Evolutionary conservation across 78 protist species (phyloP).

Genomic region (Dictyostelium brefeldianum): DNA sequence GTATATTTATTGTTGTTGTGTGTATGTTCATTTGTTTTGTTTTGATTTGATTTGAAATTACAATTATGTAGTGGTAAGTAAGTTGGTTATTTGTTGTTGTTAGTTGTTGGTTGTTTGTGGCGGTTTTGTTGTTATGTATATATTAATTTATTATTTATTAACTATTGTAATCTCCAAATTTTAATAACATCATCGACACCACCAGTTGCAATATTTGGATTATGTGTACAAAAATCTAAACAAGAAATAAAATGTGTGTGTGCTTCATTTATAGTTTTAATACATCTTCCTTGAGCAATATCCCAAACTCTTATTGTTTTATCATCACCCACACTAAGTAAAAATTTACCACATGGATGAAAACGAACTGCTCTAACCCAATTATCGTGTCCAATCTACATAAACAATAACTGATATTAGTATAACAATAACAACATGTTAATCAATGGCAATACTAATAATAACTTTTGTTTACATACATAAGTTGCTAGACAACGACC

Average conservation of each 20-base stretch:
- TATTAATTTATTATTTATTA: neutral
- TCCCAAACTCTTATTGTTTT: conserved; percentile 91
- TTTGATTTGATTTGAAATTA: neutral
- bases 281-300: conserved; percentile 82
- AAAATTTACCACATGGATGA: conserved; percentile 84
- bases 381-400: conserved; percentile 81
- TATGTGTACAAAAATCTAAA: conserved; percentile 76
- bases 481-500: conserved; percentile 83
- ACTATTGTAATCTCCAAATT: conserved; percentile 80
- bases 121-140: neutral
- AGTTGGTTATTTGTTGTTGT: neutral
- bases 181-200: conserved; percentile 83
- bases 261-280: conserved; percentile 85
- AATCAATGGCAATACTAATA: too few relatives aligned
- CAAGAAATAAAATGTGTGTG: conserved; percentile 84
- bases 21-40: neutral
- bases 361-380: conserved; percentile 76
- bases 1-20: too few relatives aligned
- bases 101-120: neutral
- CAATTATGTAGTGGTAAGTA: neutral
- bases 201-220: conserved; percentile 83
- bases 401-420: neutral
- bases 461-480: too few relatives aligned
- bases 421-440: too few relatives aligned
- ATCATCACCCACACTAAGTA: conserved; percentile 78